Evolutionary conservation across 106 monocot genomes (phyloP).

Genomic region (Platanthera zijinensis): DNA sequence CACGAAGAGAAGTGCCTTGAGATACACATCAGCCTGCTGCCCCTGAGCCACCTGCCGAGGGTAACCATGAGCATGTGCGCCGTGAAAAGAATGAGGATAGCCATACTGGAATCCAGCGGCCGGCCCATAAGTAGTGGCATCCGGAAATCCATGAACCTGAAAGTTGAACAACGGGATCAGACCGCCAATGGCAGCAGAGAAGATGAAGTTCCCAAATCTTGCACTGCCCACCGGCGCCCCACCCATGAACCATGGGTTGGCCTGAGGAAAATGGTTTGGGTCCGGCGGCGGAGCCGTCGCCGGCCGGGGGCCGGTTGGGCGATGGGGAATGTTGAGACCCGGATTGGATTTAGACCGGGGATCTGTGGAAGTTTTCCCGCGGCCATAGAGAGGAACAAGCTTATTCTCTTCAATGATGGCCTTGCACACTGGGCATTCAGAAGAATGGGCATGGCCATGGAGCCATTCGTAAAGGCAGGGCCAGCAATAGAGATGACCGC

Average conservation of each 20-base stretch:
- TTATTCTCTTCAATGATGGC: constrained; percentile 60
- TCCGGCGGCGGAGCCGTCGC: constrained; percentile 48
- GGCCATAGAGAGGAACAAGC: constrained; percentile 68
- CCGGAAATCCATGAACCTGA: constrained; percentile 58
- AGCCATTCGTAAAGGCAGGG: constrained; percentile 87
- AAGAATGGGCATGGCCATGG: constrained; percentile 45
- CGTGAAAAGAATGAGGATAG: constrained; percentile 37
- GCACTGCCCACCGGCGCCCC: constrained; percentile 20
- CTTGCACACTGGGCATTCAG: constrained; percentile 86
- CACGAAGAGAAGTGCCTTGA: constrained; percentile 32
- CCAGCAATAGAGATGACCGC: constrained; percentile 89
- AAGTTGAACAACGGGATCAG: constrained; percentile 49
- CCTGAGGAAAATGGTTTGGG: constrained; percentile 32
- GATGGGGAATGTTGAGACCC: constrained; percentile 52
- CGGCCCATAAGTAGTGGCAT: constrained; percentile 44
- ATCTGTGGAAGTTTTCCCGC: constrained; percentile 55
- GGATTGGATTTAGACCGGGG: constrained; percentile 47
- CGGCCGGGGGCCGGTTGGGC: constrained; percentile 58
- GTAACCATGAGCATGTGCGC: constrained; percentile 31
- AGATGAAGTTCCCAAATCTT: constrained; percentile 50
- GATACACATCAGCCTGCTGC: constrained; percentile 30
- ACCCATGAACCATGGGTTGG: constrained; percentile 44
- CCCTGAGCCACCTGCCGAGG: constrained; percentile 14
- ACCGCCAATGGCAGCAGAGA: constrained; percentile 58
- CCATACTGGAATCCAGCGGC: constrained; percentile 41